Conservation (phyloP, 23 red algal genomes). For the Gracilaria domingensis region DNA sequence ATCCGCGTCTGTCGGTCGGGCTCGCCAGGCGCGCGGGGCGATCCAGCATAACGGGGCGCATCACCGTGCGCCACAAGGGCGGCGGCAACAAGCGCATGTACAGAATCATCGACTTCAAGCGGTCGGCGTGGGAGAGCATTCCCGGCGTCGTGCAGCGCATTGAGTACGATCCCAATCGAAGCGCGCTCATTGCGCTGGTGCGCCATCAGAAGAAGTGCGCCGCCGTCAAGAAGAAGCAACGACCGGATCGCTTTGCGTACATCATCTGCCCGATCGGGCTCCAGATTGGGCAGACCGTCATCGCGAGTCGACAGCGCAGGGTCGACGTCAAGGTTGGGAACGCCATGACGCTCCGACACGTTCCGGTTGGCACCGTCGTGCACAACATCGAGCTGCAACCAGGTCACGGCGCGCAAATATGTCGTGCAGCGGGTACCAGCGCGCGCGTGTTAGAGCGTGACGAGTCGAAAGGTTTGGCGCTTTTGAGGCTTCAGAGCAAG, state of each 20-base stretch:
- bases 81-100: constrained; percentile 94
- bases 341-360: constrained; percentile 83
- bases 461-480: constrained; percentile 63
- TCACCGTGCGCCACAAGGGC: constrained; percentile 84
- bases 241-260: constrained; percentile 84
- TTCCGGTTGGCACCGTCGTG: constrained; percentile 92
- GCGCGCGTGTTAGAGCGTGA: constrained; percentile 87
- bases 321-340: constrained; percentile 95
- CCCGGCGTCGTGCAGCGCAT: constrained; percentile 85
- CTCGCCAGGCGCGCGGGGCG: constrained; percentile 71
- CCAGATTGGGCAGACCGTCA: constrained; percentile 77
- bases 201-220: constrained; percentile 71
- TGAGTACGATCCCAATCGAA: constrained; percentile 97
- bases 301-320: constrained; percentile 51
- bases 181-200: constrained; percentile 85
- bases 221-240: constrained; percentile 25
- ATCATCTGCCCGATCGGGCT: constrained; percentile 94
- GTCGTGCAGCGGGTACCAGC: constrained; percentile 92
- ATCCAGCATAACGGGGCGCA: constrained; percentile 71
- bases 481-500: constrained; percentile 87
- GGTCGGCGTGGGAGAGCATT: constrained; percentile 73
- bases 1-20: constrained; percentile 73
- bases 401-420: constrained; percentile 82
- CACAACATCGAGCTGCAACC: constrained; percentile 97
- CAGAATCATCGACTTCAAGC: constrained; percentile 93